Base-by-base conservation (phyloP, 2,329 filamentous ascomycete genomes). In the Emmonsiellopsis sp. region DNA sequence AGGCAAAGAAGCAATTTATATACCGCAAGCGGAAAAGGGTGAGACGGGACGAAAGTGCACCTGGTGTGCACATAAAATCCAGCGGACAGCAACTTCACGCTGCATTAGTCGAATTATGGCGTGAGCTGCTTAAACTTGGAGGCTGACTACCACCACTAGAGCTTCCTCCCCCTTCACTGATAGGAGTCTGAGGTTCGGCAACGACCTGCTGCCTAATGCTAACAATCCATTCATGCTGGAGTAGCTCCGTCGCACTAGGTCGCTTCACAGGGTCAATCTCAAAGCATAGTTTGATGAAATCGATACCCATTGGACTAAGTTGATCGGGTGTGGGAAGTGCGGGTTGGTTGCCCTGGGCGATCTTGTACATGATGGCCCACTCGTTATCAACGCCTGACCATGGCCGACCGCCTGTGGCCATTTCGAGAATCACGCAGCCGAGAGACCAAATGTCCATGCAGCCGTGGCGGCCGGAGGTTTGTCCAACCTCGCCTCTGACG, bases 341-440 rank as follows among this genome's bases (percentile, higher is more conserved):
- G 5, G 93, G 93, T 48, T 90, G 87, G 63, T 96, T 95, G 59
- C 93, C 93, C 67, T 95, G 92, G 1, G 93, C 93, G 65, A 98
- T 98, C 75, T 97, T 97, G 79, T 96, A 98, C 93, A 98, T 98
- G 74, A 98, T 97, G 42, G 93, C 93, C 90, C 91, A 98, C 71
- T 98, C 93, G 67, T 98, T 98, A 74, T 98, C 93, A 46, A 97
- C 83, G 59, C 86, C 89, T 31, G 90, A 89, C 93, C 93, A 98
- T 1, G 93, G 93, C 13, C 92, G 84, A 57, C 90, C 83, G 17
- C 93, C 93, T 0, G 93, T 98, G 3, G 89, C 89, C 92, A 98
- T 97, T 71, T 98, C 93, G 42, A 96, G 81, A 59, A 98, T 88
- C 39, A 98, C 93, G 46, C 74, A 75, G 5, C 81, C 82, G 13